A percentile compares a stretch with the other conserved stretches of the same genome.
Conservation (phyloP, 108 stramenopile genomes). For the Fistulifera solaris region DNA sequence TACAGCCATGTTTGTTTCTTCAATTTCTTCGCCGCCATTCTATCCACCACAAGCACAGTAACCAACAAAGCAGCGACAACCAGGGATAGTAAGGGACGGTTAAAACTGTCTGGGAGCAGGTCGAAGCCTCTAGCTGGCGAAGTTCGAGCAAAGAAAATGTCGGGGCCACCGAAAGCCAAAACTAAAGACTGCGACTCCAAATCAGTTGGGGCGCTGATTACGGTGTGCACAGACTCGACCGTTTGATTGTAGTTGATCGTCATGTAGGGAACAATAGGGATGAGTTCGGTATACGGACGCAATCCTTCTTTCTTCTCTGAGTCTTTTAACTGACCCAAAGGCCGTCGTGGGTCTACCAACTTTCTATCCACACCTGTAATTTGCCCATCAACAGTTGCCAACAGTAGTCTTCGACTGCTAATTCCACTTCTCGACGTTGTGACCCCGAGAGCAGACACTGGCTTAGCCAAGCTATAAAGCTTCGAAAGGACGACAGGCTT, state of each 20-base stretch:
- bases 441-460: constrained; percentile 80
- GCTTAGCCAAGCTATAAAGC: constrained; percentile 68
- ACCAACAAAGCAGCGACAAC: constrained; percentile 50
- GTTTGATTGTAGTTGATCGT: constrained; percentile 54
- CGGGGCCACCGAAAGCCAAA: constrained; percentile 72
- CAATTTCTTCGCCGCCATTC: background rate
- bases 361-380: constrained; percentile 58
- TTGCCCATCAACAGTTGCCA: constrained; percentile 76
- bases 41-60: constrained; percentile 16
- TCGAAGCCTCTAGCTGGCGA: constrained; percentile 83
- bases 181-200: constrained; percentile 79
- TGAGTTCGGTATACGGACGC: constrained; percentile 56
- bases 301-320: constrained; percentile 79
- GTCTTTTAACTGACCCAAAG: constrained; percentile 64
- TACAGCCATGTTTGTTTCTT: background rate
- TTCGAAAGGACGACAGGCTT: constrained; percentile 85
- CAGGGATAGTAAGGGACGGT: constrained; percentile 44
- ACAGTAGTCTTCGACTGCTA: constrained; percentile 71
- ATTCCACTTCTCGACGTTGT: constrained; percentile 86
- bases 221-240: constrained; percentile 37
- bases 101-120: constrained; percentile 78
- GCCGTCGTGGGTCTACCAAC: constrained; percentile 88
- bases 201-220: constrained; percentile 54
- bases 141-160: constrained; percentile 76
- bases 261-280: constrained; percentile 51